These are phyloP conservation scores for Gymnopilus junonius DNA, from an alignment of 768 basidiomycete genomes.

Conservation along the genomic window DNA sequence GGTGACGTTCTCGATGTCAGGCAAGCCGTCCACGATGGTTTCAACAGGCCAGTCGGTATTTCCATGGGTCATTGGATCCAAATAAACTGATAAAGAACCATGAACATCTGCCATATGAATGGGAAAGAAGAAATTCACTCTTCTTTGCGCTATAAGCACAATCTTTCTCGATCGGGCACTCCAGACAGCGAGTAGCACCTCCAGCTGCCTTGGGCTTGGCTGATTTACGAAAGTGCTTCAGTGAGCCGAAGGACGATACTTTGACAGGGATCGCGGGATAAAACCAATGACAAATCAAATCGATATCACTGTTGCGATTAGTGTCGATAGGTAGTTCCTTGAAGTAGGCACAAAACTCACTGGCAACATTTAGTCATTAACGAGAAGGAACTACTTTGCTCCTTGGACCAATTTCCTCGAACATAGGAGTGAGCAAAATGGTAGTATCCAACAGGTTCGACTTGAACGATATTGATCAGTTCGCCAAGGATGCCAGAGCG, in stretches of 20 bases:
- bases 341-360: conserved; percentile 45
- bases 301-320: conserved; percentile 67
- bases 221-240: conserved; percentile 79
- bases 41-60: conserved; percentile 65
- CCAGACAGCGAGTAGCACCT: conserved; percentile 70
- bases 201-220: conserved; percentile 75
- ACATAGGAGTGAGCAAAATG: conserved; percentile 94
- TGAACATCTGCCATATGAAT: background rate
- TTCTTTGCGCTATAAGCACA: conserved; percentile 91
- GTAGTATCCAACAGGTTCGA: conserved; percentile 86
- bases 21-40: conserved; percentile 76
- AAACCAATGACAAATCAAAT: conserved; percentile 81
- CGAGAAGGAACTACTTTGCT: conserved; percentile 74
- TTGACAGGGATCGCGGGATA: conserved; percentile 64
- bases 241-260: conserved; percentile 86
- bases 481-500: conserved; percentile 74
- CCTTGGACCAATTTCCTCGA: conserved; percentile 78
- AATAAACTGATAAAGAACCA: conserved; percentile 62
- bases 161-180: conserved; percentile 71
- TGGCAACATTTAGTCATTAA: conserved; percentile 93
- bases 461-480: conserved; percentile 80
- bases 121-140: conserved; percentile 46
- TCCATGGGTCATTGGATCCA: conserved; percentile 69
- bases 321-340: background rate
- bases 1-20: conserved; percentile 86